A percentile compares a stretch with the other conserved stretches of the same genome.
phyloP scores from a whole-genome alignment of 2,329 filamentous ascomycete species.

The Coniosporium tulheliwenetii region DNA sequence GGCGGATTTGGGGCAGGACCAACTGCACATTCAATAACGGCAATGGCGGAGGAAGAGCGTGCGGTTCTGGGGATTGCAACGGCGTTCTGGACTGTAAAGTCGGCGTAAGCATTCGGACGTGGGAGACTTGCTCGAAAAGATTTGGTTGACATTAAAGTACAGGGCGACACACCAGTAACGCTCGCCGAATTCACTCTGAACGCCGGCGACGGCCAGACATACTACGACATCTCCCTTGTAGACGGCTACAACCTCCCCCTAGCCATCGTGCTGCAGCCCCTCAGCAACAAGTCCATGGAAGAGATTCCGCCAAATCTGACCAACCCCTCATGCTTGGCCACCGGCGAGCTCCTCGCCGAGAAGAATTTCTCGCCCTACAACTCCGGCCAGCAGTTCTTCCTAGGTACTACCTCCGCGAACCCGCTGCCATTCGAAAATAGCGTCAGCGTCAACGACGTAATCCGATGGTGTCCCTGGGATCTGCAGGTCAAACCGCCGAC shows the following conservation, averaged over 20 bases:
- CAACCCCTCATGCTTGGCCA: constrained; percentile 63
- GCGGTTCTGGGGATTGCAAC: constrained; percentile 62
- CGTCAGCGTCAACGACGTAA: constrained; percentile 40
- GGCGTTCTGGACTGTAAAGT: constrained; percentile 52
- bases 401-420: constrained; percentile 48
- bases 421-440: constrained; percentile 51
- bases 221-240: constrained; percentile 74
- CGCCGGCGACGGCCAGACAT: constrained; percentile 52
- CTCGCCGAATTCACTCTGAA: constrained; percentile 68
- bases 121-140: constrained; percentile 4
- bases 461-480: constrained; percentile 68
- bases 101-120: constrained; percentile 36
- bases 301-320: constrained; percentile 59
- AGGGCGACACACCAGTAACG: constrained; percentile 60
- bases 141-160: constrained; percentile 2
- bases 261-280: constrained; percentile 35
- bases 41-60: constrained; percentile 36
- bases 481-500: constrained; percentile 52
- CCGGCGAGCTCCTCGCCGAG: constrained; percentile 37
- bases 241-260: constrained; percentile 73
- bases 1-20: constrained; percentile 67
- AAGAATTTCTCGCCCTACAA: constrained; percentile 31
- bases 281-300: constrained; percentile 43
- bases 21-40: constrained; percentile 60
- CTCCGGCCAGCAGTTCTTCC: constrained; percentile 33